phyloP scores from a whole-genome alignment of 1,284 basidiomycete species.

The Cutaneotrichosporon mucoides region DNA sequence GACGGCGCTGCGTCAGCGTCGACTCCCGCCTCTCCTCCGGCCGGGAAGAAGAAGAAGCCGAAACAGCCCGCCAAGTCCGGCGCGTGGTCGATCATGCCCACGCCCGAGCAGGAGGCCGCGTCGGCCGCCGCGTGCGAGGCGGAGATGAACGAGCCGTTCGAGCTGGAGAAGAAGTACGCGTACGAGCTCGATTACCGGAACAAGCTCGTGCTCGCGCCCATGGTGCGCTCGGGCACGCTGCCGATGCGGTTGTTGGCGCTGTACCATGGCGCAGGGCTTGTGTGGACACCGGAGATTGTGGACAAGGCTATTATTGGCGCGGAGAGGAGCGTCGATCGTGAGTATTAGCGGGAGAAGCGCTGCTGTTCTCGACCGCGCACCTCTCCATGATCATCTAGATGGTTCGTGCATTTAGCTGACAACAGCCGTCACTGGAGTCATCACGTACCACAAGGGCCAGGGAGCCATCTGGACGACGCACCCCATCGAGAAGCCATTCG shows the following conservation, averaged over 20 bases:
- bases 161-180: constrained; percentile 31
- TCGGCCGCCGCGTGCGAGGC: constrained; percentile 12
- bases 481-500: constrained; percentile 85
- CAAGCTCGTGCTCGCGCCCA: constrained; percentile 84
- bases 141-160: constrained; percentile 38
- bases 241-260: constrained; percentile 69
- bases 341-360: constrained; percentile 38
- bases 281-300: constrained; percentile 96
- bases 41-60: constrained; percentile 6
- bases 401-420: constrained; percentile 11
- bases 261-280: constrained; percentile 88
- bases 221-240: constrained; percentile 82
- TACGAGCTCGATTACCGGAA: constrained; percentile 56
- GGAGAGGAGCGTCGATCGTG: constrained; percentile 76
- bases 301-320: constrained; percentile 93
- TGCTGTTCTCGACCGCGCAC: too few species aligned
- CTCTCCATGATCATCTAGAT: too few species aligned
- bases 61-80: not conserved
- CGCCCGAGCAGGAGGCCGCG: constrained; percentile 6
- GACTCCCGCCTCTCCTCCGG: not conserved
- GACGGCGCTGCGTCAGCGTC: not conserved
- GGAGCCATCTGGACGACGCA: constrained; percentile 88
- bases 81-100: not conserved
- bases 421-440: constrained; percentile 78
- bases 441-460: constrained; percentile 72